Percentiles rank a stretch among this genome's conserved stretches.
Conservation (phyloP, 2,329 filamentous ascomycete genomes). For the Neoarthrinium moseri region DNA sequence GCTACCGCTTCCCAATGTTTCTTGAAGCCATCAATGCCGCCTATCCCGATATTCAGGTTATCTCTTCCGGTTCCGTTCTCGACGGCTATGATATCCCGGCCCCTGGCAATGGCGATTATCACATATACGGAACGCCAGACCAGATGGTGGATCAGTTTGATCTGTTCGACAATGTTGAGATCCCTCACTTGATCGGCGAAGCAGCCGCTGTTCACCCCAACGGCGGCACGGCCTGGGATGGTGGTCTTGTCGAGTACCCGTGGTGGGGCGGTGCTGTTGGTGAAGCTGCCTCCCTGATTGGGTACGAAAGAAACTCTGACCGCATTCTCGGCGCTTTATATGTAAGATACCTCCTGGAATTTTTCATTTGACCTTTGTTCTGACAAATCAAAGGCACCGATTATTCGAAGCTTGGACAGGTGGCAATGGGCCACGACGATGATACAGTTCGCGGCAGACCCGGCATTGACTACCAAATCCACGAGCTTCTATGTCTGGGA, state of each 20-base stretch:
- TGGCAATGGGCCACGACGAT: conserved; percentile 54
- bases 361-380: not conserved
- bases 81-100: conserved; percentile 43
- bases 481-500: conserved; percentile 51
- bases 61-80: conserved; percentile 45
- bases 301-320: conserved; percentile 64
- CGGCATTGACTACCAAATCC: conserved; percentile 45
- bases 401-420: conserved; percentile 47
- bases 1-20: conserved; percentile 59
- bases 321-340: conserved; percentile 54
- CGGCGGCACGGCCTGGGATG: conserved; percentile 46
- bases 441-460: conserved; percentile 47
- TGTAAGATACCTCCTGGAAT: conserved; percentile 19
- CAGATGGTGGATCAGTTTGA: conserved; percentile 47
- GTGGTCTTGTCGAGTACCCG: conserved; percentile 44
- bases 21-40: conserved; percentile 54
- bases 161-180: conserved; percentile 48
- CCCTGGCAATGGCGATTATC: conserved; percentile 46
- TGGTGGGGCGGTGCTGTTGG: conserved; percentile 62
- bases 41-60: conserved; percentile 58
- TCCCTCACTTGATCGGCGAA: conserved; percentile 34
- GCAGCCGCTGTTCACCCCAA: conserved; percentile 52
- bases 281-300: conserved; percentile 64
- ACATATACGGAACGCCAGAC: conserved; percentile 51
- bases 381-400: conserved; percentile 32